Percentiles rank a stretch among this genome's conserved stretches.
phyloP scores from a whole-genome alignment of 2,329 filamentous ascomycete species.

The Neonectria sp. region DNA sequence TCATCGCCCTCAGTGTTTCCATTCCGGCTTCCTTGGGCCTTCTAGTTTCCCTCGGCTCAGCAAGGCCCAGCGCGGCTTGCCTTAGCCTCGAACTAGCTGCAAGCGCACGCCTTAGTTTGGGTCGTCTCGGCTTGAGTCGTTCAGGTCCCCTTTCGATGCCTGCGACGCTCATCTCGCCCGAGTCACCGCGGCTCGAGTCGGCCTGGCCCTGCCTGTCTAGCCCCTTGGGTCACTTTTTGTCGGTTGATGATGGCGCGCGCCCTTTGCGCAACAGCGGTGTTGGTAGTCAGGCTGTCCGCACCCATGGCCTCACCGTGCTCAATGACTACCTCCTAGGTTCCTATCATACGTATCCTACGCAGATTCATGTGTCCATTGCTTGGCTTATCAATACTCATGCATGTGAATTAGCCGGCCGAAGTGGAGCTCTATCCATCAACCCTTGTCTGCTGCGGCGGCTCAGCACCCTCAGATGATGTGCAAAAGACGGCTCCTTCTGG shows the following conservation, averaged over 20 bases:
- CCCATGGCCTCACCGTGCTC: not conserved
- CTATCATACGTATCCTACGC: not conserved
- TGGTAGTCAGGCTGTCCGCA: not conserved
- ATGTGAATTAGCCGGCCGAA: not conserved
- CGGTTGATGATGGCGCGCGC: not conserved
- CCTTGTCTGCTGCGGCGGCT: slow-evolving; percentile 4
- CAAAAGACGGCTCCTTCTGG: not conserved
- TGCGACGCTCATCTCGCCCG: not conserved
- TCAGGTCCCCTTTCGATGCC: not conserved
- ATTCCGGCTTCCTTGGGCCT: slow-evolving; percentile 35
- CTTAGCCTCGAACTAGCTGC: slow-evolving; percentile 29
- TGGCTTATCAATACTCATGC: slow-evolving; percentile 22
- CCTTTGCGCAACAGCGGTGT: not conserved
- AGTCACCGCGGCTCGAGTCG: slow-evolving; percentile 7
- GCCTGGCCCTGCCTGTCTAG: not conserved
- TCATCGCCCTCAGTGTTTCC: slow-evolving; percentile 29
- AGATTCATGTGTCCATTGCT: not conserved
- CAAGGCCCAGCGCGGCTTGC: slow-evolving; percentile 30
- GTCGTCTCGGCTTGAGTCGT: not conserved
- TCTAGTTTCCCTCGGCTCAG: slow-evolving; percentile 32
- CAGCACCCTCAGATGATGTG: slow-evolving; percentile 18
- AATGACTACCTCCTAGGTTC: not conserved
- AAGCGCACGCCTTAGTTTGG: not conserved
- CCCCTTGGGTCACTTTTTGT: not conserved
- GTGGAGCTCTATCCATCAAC: slow-evolving; percentile 12